Evolutionary conservation across 805 yeast genomes (phyloP).

Genomic region (Myxozyma neglecta): DNA sequence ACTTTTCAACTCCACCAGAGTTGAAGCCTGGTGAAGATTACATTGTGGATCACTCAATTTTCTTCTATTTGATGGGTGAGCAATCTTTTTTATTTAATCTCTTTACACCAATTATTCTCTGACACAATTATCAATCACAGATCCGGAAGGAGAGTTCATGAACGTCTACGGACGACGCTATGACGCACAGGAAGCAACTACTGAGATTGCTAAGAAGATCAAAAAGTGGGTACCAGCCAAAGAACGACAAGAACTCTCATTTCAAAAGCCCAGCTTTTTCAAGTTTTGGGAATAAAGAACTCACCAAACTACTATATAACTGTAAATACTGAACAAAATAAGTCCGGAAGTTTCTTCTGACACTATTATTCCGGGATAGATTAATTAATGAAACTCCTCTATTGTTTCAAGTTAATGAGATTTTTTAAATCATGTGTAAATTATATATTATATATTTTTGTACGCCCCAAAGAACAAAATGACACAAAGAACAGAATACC

Average conservation of each 20-base stretch:
- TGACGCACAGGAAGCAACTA: constrained; percentile 73
- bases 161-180: constrained; percentile 93
- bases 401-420: too few species aligned
- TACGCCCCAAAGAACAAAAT: background rate
- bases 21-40: constrained; percentile 95
- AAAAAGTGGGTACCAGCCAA: constrained; percentile 66
- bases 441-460: background rate
- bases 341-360: background rate
- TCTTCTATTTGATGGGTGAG: constrained; percentile 79
- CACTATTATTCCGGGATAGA: too few species aligned
- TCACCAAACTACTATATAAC: background rate
- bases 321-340: background rate
- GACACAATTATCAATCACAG: constrained; percentile 39
- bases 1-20: constrained; percentile 94
- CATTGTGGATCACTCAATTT: constrained; percentile 94
- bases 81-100: background rate
- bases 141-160: constrained; percentile 94
- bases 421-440: too few species aligned
- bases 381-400: too few species aligned
- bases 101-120: background rate
- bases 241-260: constrained; percentile 18
- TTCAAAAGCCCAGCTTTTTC: constrained; percentile 25
- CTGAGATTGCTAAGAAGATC: constrained; percentile 72
- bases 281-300: constrained; percentile 23
- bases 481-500: background rate